Base-by-base conservation (phyloP, 2,329 filamentous ascomycete genomes). In the Colletotrichum scovillei region DNA sequence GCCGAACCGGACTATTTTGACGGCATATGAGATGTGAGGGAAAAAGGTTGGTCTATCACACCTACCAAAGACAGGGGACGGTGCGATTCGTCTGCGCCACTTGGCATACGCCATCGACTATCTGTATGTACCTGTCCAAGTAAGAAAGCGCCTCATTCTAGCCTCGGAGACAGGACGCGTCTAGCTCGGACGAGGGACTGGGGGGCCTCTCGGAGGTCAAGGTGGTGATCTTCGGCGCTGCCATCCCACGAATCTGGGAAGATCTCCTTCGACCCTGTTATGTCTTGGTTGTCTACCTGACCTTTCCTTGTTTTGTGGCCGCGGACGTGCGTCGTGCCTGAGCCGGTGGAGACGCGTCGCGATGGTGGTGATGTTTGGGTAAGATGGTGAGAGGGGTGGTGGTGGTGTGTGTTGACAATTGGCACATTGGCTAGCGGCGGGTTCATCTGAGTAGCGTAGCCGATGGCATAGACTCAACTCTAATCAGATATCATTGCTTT, bases 401-500 rank as follows among this genome's bases (percentile, higher is more conserved):
- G 46, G 26, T 24, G 60, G 62, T 26, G 46, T 14, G 52, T 30
- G 32, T 46, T 19, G 22, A 42, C n/a, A 32, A 11, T 30, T 55
- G 19, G 42, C 53, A 56, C 26, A 24, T 56, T 24, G 26, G 22
- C 62, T 64, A 38, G 59, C 35, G 28, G 69, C 49, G 58, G 53
- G 59, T 28, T 56, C 24, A 60, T 19, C 26, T 60, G 46, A 62
- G 66, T 70, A 66, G 70, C 56, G 67, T 16, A 49, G 60, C 55
- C 56, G 60, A 38, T 32, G 56, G 14, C n/a, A 52, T 38, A 49
- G 46, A 38, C 60, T 56, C 55, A 73, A 73, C 70, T 73, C 22
- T 70, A 73, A 73, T 70, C 68, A 24, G 60, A 62, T 46, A 52
- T 52, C 60, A 22, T 66, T 73, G 46, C 67, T 70, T 69, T 69